Evolutionary conservation across 1,284 basidiomycete genomes (phyloP), one percentile per base, ranked within the genome.

Genomic region (Ganoderma lingzhi): DNA sequence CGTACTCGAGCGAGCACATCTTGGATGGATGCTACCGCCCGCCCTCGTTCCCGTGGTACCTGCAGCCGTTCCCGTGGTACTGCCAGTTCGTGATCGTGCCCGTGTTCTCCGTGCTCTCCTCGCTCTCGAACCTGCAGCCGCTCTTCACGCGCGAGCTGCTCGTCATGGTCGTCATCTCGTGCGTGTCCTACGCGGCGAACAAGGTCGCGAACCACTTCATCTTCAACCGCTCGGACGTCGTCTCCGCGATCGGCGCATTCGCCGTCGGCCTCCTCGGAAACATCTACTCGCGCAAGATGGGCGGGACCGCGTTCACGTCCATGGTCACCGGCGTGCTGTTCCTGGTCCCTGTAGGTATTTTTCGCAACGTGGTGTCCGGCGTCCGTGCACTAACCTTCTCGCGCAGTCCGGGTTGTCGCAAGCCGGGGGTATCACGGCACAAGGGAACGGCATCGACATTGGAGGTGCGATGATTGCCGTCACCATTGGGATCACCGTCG

Each of bases 261-360:
- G 93, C 92, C 9, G 91, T 95, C 55, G 93, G 93, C 42, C 75
- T 96, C 41, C 83, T 96, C 32, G 94, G 95, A 1, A 96, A 96
- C 76, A 80, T 92, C 1, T 96, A 96, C 79, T 95, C 94, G 67
- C 84, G 94, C 66, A 88, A 90, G 76, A 93, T 95, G 87, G 89
- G 92, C n/a, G 95, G 95, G 12, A 96, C 94, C 4, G 94, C 95
- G 32, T 96, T 96, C 80, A 95, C 94, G 6, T 91, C 91, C 5
- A 96, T 95, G 93, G 93, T 95, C 39, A 93, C 93, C 4, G 95
- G 94, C 63, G 93, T 96, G 17, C 80, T 95, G 73, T 95, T 96
- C 82, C 82, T 96, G 70, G 93, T 96, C 44, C 94, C 93, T 19
- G 91, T 94, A 76, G 82, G 51, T 37, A 56, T 14, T 55, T n/a